Percentiles rank a stretch among this genome's conserved stretches.
These are phyloP conservation scores for Sedum album DNA, from an alignment of 164 flowering plant genomes.

Conservation along the genomic window DNA sequence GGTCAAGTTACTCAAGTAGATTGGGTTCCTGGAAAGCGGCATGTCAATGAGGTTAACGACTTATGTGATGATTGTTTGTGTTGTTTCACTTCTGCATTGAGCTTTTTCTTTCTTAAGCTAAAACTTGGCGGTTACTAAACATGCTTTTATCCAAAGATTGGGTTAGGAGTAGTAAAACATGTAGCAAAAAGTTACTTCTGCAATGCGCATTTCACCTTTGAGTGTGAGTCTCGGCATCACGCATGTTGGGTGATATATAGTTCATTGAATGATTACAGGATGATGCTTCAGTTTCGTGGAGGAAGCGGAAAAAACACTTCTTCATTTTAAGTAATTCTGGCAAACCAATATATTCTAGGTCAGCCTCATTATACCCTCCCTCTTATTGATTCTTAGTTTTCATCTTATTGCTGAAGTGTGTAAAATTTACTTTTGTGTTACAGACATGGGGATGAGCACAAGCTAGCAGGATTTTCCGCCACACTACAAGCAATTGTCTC, in stretches of 20 bases:
- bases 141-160: background rate
- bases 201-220: background rate
- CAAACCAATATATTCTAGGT: slow-evolving; percentile 98
- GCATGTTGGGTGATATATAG: slow-evolving; percentile 8
- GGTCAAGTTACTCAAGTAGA: slow-evolving; percentile 18
- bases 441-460: slow-evolving; percentile 96
- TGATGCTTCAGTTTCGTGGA: slow-evolving; percentile 95
- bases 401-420: background rate
- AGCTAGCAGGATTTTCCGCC: slow-evolving; percentile 97
- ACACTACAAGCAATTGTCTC: slow-evolving; percentile 96
- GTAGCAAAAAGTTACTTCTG: background rate
- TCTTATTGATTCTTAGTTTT: background rate
- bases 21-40: slow-evolving; percentile 56
- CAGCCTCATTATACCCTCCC: background rate
- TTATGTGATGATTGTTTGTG: too few species aligned
- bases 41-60: slow-evolving; percentile 41
- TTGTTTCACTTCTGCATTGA: background rate
- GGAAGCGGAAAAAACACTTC: slow-evolving; percentile 95
- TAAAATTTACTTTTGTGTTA: background rate
- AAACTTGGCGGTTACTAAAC: background rate
- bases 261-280: slow-evolving; percentile 62
- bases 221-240: background rate
- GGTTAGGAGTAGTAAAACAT: background rate
- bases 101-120: background rate
- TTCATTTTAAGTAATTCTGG: slow-evolving; percentile 90